Evolutionary conservation across 2,329 filamentous ascomycete species (phyloP), one percentile per base, ranked within the genome.

Genomic region (Ophioceras dolichostomum): DNA sequence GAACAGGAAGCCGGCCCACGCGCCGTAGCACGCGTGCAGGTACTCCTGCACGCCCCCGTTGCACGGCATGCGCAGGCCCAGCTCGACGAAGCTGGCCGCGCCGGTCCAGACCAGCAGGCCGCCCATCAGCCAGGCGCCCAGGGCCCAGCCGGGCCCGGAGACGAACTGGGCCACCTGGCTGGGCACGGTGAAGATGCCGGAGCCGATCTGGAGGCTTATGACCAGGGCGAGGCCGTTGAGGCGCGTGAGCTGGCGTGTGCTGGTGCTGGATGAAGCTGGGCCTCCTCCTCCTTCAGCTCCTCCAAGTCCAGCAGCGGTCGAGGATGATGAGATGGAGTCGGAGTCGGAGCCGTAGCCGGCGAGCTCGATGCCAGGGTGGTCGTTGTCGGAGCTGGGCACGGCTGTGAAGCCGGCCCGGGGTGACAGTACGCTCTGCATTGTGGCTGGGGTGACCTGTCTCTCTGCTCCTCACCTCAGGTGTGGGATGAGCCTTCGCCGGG

Each of bases 11-110:
- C 59, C 62, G 20, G 55, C 49, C 20, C 58, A 56, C 31, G 63
- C 60, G 10, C 61, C 61, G 42, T 59, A 67, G 38, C 59, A 52
- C 22, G 57, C 48, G 9, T 56, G 50, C 24, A 65, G 51, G 45
- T 65, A 65, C 44, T 60, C 60, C 42, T 65, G 61, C 41, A 63
- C 59, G 4, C 64, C 63, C n/a, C 62, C 61, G 41, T 66, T 65
- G 36, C 57, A 47, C 4, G 62, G 59, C 19, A 68, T 52, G 24
- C 58, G 56, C 37, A 63, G 49, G 37, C 64, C 64, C 26, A 68
- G 52, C 46, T 68, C 64, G 40, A 64, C 59, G 45, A 67, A 65
- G 6, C 58, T 64, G 16, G 57, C 58, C 34, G 64, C 64, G 26
- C 64, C 64, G 30, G 64, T 62, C 64, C 64, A 68, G 27, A 60